These are phyloP conservation scores for Cyberlindnera mississippiensis DNA, from an alignment of 805 yeast species.

Conservation along the genomic window DNA sequence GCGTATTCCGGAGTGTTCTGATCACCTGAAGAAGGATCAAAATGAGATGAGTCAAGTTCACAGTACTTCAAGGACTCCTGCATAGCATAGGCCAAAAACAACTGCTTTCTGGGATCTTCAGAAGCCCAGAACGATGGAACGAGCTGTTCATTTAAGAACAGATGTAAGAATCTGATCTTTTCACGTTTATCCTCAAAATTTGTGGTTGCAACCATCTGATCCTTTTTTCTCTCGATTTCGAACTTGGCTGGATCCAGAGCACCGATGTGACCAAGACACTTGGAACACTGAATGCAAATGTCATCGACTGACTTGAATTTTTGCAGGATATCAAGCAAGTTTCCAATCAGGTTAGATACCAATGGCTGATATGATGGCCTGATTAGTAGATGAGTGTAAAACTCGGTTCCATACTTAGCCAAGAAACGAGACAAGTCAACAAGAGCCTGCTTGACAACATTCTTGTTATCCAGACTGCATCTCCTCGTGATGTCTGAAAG, in stretches of 20 bases:
- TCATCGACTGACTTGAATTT: slow-evolving; percentile 47
- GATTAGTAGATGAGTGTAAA: slow-evolving; percentile 42
- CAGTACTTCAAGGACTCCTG: slow-evolving; percentile 76
- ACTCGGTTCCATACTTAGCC: slow-evolving; percentile 44
- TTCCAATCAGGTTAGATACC: slow-evolving; percentile 45
- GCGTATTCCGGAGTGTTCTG: slow-evolving; percentile 27
- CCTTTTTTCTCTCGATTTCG: slow-evolving; percentile 36
- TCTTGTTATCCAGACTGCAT: slow-evolving; percentile 57
- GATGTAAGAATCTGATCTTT: slow-evolving; percentile 56
- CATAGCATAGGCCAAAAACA: slow-evolving; percentile 81
- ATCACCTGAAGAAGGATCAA: slow-evolving; percentile 29
- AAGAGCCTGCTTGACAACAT: slow-evolving; percentile 70
- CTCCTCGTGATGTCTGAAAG: slow-evolving; percentile 53
- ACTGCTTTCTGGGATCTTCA: slow-evolving; percentile 78
- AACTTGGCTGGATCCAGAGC: slow-evolving; percentile 63
- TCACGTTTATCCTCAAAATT: slow-evolving; percentile 64
- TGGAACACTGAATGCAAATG: slow-evolving; percentile 59
- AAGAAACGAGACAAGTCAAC: slow-evolving; percentile 57
- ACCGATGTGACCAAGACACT: slow-evolving; percentile 73
- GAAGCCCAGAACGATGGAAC: slow-evolving; percentile 88
- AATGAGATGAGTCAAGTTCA: slow-evolving; percentile 38
- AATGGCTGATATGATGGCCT: slow-evolving; percentile 30
- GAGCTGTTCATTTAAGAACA: slow-evolving; percentile 63
- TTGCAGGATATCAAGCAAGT: slow-evolving; percentile 53
- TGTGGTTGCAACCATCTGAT: slow-evolving; percentile 47